These are phyloP conservation scores for Parathielavia hyrcaniae DNA, from an alignment of 495 filamentous ascomycete genomes.

Conservation along the genomic window DNA sequence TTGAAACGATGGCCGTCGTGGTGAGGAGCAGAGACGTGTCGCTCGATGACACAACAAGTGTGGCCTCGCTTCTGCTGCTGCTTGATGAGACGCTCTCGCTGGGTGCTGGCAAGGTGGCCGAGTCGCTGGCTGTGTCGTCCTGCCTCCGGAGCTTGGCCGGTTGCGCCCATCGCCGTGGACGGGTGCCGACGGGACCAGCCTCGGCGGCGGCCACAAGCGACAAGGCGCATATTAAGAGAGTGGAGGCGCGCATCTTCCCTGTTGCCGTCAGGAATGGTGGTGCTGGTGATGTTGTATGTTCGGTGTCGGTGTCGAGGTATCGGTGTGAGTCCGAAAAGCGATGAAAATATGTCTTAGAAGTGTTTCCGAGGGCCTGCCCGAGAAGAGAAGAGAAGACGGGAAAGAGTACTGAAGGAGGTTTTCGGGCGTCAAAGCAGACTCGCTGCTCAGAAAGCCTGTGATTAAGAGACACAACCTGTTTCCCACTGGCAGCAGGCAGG, in stretches of 20 bases:
- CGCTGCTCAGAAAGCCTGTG: background rate
- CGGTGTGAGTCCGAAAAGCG: background rate
- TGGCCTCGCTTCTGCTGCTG: background rate
- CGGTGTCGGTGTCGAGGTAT: slow-evolving; percentile 3
- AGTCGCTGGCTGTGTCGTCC: background rate
- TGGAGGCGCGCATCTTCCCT: slow-evolving; percentile 22
- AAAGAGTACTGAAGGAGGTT: background rate
- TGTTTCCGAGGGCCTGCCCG: slow-evolving; percentile 8
- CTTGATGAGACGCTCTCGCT: background rate
- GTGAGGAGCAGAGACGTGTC: background rate
- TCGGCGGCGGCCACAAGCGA: slow-evolving; percentile 18
- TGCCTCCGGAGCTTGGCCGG: slow-evolving; percentile 11
- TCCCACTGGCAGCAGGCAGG: background rate
- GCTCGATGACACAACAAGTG: background rate
- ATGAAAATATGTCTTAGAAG: background rate
- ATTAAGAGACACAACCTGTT: background rate
- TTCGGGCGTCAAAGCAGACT: background rate
- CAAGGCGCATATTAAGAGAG: slow-evolving; percentile 16
- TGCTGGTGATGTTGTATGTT: background rate
- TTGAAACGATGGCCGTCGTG: background rate
- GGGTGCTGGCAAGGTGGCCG: background rate
- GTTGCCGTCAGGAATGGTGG: background rate
- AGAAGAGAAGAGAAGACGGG: slow-evolving; percentile 2
- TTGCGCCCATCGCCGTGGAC: background rate
- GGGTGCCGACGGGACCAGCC: slow-evolving; percentile 26